phyloP scores from a whole-genome alignment of 257 asterid species.

The Solanum clarkiae region DNA sequence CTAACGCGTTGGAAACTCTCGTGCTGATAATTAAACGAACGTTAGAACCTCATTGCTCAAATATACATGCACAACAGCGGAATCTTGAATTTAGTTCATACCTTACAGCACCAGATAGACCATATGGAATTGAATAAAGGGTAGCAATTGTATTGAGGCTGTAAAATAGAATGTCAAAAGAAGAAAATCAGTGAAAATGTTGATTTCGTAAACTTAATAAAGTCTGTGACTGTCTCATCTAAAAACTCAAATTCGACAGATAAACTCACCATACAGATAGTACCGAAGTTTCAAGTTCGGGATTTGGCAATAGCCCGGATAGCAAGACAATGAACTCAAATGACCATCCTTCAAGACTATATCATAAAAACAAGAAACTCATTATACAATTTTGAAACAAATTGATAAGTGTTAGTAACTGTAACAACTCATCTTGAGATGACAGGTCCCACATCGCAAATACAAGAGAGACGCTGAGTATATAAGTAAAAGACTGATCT shows the following conservation, averaged over 20 bases:
- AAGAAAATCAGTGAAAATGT: background rate
- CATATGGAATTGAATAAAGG: constrained; percentile 56
- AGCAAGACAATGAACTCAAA: constrained; percentile 65
- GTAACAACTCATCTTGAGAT: too few species aligned
- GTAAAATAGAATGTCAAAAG: background rate
- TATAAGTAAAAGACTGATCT: too few species aligned
- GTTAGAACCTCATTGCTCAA: background rate
- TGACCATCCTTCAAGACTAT: constrained; percentile 80
- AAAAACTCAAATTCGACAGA: background rate
- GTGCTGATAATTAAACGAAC: constrained; percentile 30
- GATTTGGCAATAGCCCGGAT: constrained; percentile 72
- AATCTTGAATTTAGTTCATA: background rate
- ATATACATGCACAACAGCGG: background rate
- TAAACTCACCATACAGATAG: constrained; percentile 64
- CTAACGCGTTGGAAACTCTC: constrained; percentile 39
- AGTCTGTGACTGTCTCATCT: background rate
- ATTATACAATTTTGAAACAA: background rate
- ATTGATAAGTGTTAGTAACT: background rate
- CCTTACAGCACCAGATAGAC: constrained; percentile 75
- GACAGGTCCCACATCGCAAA: too few species aligned
- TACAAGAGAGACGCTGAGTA: too few species aligned
- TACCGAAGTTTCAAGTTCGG: constrained; percentile 86
- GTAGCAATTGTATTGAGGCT: constrained; percentile 49
- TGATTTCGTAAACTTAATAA: background rate
- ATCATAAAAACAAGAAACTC: background rate